Conservation (phyloP, 1,284 basidiomycete species). For the Peniophora sp. region DNA sequence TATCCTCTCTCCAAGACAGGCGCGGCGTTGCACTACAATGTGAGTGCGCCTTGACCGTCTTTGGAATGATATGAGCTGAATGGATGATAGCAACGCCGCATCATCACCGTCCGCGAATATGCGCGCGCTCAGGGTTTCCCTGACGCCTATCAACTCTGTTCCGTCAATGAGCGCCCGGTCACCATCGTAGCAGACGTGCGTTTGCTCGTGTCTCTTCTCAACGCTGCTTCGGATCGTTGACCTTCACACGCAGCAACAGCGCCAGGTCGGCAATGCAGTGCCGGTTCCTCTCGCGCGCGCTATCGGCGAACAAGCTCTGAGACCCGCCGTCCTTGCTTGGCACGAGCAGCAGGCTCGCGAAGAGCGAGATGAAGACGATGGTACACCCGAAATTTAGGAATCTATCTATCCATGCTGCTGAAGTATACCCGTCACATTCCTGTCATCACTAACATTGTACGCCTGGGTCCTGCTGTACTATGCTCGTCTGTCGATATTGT, state of each 20-base stretch:
- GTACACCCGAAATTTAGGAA: too few relatives aligned
- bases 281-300: constrained; percentile 58
- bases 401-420: too few relatives aligned
- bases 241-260: constrained; percentile 52
- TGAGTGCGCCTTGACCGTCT: constrained; percentile 26
- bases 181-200: constrained; percentile 41
- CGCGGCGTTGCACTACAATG: constrained; percentile 50
- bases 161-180: constrained; percentile 31
- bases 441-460: too few relatives aligned
- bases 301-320: constrained; percentile 35
- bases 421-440: too few relatives aligned
- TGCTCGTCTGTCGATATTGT: too few relatives aligned
- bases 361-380: too few relatives aligned
- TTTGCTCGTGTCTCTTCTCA: too few relatives aligned
- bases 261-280: constrained; percentile 70
- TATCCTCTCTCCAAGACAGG: constrained; percentile 43
- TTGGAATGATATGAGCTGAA: not conserved
- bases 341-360: too few relatives aligned
- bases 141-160: constrained; percentile 48
- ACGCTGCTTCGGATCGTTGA: too few relatives aligned
- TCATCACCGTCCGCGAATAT: constrained; percentile 54
- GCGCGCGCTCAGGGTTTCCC: constrained; percentile 71
- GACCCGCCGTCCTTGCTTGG: not conserved
- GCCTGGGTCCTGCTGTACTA: too few relatives aligned
- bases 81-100: constrained; percentile 52